Base-by-base conservation (phyloP, 192 early-diverging fungal genomes). In the Dissophora globulifera region DNA sequence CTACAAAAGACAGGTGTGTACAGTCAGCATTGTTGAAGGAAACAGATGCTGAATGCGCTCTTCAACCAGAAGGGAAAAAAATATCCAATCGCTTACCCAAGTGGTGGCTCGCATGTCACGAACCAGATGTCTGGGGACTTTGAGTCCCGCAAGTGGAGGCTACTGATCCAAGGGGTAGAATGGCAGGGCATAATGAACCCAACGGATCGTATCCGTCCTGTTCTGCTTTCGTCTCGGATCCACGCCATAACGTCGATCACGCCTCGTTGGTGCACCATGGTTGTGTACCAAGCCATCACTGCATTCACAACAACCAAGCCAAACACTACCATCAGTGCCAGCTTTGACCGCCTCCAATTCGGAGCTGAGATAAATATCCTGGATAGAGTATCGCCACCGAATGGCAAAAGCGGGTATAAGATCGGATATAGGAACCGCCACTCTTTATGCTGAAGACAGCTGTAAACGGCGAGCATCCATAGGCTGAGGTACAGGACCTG, bases 131-230 rank as follows among this genome's bases (percentile, higher is more conserved):
- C 9, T 6, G 62, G 10, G 1, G 63, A 64, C 22, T 29, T 22
- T 2, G 33, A 22, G 22, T 70, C 12, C 15, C 87, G 80, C 13
- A 90, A 59, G 62, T 98, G 96, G 7, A 98, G 20, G 75, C 91
- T 85, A 43, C 91, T 91, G 55, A 96, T 90, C 76, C 86, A 96
- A n/a, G 96, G 97, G 3, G 97, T 96, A 5, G 96, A 99, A 69
- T 99, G 96, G 58, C 97, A 99, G 8, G 97, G 97, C 94, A 96
- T 98, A 33, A 98, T 67, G 59, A 96, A 92, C 2, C 91, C 83
- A 12, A 95, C 80, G 19, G 82, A 79, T 25, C 64, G 22, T 19
- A 72, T 52, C 23, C 58, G 42, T 26, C 41, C 48, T 41, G 15
- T 22, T 38, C 51, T 25, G 12, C 67, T 68, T 32, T 90, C 78